Conservation (phyloP, 2,329 filamentous ascomycete species). For the Calonectria naviculata region DNA sequence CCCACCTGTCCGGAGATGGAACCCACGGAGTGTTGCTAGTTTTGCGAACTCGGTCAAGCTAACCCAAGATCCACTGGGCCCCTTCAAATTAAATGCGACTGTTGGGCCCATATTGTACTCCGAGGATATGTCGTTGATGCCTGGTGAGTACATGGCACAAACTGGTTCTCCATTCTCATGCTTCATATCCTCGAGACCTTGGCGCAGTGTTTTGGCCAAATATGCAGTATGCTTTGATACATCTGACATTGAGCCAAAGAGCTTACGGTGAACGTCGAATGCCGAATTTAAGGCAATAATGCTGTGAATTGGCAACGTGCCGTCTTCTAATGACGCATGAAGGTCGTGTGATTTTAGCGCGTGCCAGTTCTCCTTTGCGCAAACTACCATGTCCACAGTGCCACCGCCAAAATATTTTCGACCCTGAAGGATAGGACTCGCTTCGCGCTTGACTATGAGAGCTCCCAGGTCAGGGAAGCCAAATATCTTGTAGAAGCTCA, state of each 20-base stretch:
- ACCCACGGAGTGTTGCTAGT: not conserved
- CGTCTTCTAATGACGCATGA: not conserved
- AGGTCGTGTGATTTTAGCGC: not conserved
- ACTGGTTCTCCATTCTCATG: not conserved
- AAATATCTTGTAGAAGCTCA: slow-evolving; percentile 2
- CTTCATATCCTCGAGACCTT: not conserved
- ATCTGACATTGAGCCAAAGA: not conserved
- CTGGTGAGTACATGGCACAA: not conserved
- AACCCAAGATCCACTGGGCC: not conserved
- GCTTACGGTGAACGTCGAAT: not conserved
- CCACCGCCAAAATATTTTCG: not conserved
- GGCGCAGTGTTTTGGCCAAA: not conserved
- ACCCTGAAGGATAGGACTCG: not conserved
- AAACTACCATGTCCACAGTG: not conserved
- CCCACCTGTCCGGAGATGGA: not conserved
- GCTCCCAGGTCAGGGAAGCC: not conserved
- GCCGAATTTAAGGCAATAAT: not conserved
- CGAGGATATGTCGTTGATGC: not conserved
- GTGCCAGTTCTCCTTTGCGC: not conserved
- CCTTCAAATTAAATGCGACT: not conserved
- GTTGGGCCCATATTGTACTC: not conserved
- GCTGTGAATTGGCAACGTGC: not conserved
- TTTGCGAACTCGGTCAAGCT: not conserved
- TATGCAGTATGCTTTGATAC: not conserved
- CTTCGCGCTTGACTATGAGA: not conserved